These are phyloP conservation scores for Ganoderma sinense DNA, from an alignment of 1,284 basidiomycete genomes.

Conservation along the genomic window DNA sequence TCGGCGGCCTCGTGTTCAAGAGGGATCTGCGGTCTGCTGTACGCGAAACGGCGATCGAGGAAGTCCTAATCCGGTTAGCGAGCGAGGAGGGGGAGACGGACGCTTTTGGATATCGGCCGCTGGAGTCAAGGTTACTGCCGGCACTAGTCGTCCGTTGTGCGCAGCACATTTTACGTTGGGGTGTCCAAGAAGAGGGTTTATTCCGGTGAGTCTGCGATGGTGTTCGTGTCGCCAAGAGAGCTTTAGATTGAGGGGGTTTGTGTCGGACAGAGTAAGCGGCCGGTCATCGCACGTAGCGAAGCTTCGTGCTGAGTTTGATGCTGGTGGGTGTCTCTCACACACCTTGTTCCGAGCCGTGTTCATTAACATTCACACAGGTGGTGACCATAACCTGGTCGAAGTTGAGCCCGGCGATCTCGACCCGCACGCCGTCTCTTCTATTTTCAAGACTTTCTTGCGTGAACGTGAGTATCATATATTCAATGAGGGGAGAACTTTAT, in stretches of 20 bases:
- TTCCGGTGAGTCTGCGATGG: slow-evolving; percentile 65
- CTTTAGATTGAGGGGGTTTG: background rate
- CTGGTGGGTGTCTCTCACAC: slow-evolving; percentile 49
- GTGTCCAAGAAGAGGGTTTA: slow-evolving; percentile 83
- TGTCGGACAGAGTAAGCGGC: slow-evolving; percentile 67
- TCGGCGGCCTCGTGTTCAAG: slow-evolving; percentile 70
- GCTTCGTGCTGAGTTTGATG: slow-evolving; percentile 84
- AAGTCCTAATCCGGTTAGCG: slow-evolving; percentile 35
- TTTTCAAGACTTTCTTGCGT: slow-evolving; percentile 83
- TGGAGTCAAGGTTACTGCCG: slow-evolving; percentile 69
- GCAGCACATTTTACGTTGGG: slow-evolving; percentile 83
- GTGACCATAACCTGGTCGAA: slow-evolving; percentile 82
- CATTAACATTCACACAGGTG: slow-evolving; percentile 34
- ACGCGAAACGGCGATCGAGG: slow-evolving; percentile 62
- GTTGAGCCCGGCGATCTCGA: slow-evolving; percentile 86
- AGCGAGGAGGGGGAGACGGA: slow-evolving; percentile 31
- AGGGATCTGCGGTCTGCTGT: slow-evolving; percentile 64
- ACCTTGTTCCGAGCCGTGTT: background rate
- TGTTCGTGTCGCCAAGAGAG: background rate
- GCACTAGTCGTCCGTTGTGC: slow-evolving; percentile 81
- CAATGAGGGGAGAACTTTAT: slow-evolving; percentile 11
- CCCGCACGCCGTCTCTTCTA: slow-evolving; percentile 90
- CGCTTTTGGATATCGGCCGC: slow-evolving; percentile 29
- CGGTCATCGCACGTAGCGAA: slow-evolving; percentile 78
- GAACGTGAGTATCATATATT: slow-evolving; percentile 63